phyloP scores from a whole-genome alignment of 176 grass and related monocot species.

The Calamus simplicifolius region DNA sequence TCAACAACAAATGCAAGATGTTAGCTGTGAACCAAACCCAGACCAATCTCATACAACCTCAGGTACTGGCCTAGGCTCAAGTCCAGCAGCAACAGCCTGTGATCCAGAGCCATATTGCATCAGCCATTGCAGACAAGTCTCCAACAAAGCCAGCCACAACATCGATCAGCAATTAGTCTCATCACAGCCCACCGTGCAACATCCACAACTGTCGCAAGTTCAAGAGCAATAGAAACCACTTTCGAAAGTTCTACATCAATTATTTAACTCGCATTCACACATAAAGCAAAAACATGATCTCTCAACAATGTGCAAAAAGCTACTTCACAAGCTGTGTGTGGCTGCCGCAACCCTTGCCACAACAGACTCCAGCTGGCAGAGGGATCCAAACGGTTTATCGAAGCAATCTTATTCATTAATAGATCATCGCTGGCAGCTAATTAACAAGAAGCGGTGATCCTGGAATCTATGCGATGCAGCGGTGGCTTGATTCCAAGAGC shows the following conservation, averaged over 20 bases:
- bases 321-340: conserved; percentile 21
- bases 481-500: too few relatives aligned
- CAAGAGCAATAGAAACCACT: conserved; percentile 56
- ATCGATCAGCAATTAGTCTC: conserved; percentile 39
- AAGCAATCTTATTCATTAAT: too few relatives aligned
- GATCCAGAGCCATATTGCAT: conserved; percentile 50
- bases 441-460: too few relatives aligned
- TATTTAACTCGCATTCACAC: conserved; percentile 33
- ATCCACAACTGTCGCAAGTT: conserved; percentile 11
- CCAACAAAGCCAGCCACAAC: conserved; percentile 37
- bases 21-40: conserved; percentile 26
- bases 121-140: conserved; percentile 34
- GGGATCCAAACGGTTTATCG: too few relatives aligned
- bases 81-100: conserved; percentile 38
- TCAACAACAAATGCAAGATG: conserved; percentile 38
- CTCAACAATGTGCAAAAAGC: conserved; percentile 32
- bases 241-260: conserved; percentile 45
- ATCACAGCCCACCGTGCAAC: not conserved
- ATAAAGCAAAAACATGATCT: not conserved
- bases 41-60: conserved; percentile 28
- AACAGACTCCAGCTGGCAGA: conserved; percentile 24
- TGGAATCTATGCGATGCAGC: too few relatives aligned
- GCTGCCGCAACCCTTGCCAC: conserved; percentile 23
- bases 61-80: conserved; percentile 23
- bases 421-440: too few relatives aligned